A percentile compares a stretch with the other conserved stretches of the same genome.
These are phyloP conservation scores for Auxenochlorella pyrenoidosa DNA, from an alignment of 139 green algal species.

Conservation along the genomic window DNA sequence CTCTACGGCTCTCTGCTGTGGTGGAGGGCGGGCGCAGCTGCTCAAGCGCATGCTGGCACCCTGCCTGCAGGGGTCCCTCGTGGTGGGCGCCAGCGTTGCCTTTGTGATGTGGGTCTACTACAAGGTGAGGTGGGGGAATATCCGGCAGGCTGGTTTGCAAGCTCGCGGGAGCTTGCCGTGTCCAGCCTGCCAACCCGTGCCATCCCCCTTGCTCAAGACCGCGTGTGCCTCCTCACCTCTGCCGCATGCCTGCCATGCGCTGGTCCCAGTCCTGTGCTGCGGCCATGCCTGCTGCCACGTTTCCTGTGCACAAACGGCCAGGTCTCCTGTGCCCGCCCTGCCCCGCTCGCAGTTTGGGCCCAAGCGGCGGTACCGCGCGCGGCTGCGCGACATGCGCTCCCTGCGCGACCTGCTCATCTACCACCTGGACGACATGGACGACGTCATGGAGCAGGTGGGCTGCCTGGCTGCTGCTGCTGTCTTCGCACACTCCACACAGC, in stretches of 20 bases:
- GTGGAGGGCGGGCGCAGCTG: too few species aligned
- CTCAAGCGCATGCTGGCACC: too few species aligned
- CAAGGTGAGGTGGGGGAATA: background rate
- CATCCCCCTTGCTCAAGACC: background rate
- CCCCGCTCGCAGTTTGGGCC: slow-evolving; percentile 27
- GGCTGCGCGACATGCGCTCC: slow-evolving; percentile 57
- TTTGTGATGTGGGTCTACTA: slow-evolving; percentile 42
- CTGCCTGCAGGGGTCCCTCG: background rate
- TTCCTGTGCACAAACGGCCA: background rate
- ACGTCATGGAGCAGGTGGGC: background rate
- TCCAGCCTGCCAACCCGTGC: background rate
- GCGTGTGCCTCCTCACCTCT: background rate
- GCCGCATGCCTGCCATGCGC: background rate
- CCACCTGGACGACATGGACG: slow-evolving; percentile 66
- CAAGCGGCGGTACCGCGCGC: slow-evolving; percentile 46
- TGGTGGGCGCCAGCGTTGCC: background rate
- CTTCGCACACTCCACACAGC: background rate
- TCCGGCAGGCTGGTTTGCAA: too few species aligned
- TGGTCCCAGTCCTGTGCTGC: too few species aligned
- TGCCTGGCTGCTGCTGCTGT: background rate
- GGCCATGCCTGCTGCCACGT: too few species aligned
- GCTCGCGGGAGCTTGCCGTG: background rate
- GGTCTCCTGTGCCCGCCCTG: background rate
- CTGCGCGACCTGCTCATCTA: slow-evolving; percentile 58
- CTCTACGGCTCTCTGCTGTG: background rate